Percentiles rank a stretch among this genome's conserved stretches.
Evolutionary conservation across 768 basidiomycete species (phyloP).

Genomic region (Leucosporidium scottii): DNA sequence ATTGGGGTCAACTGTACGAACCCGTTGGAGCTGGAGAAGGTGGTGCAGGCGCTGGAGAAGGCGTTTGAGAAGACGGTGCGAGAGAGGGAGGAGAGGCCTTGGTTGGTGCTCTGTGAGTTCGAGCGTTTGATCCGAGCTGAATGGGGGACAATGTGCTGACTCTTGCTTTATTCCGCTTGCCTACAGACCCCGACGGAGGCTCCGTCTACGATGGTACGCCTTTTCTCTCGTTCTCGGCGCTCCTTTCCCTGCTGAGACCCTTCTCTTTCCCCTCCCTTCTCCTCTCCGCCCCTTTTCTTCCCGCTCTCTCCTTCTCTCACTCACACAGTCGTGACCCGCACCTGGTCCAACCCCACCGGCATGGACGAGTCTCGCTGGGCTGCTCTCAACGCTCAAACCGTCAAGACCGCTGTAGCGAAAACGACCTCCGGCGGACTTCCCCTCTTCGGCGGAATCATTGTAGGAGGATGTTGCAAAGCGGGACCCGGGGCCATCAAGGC

Average conservation of each 20-base stretch:
- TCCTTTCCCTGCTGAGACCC: too few relatives aligned
- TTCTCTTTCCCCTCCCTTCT: too few relatives aligned
- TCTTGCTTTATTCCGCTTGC: neutral
- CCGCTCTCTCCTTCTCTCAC: too few relatives aligned
- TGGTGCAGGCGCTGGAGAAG: conserved; percentile 13
- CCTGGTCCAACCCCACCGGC: conserved; percentile 36
- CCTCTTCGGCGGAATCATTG: conserved; percentile 39
- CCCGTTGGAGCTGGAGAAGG: conserved; percentile 33
- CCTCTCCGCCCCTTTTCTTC: too few relatives aligned
- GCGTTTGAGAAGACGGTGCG: neutral
- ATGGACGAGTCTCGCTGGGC: conserved; percentile 36
- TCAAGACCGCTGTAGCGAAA: conserved; percentile 10
- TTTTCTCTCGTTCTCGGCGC: too few relatives aligned
- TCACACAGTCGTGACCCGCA: conserved; percentile 25
- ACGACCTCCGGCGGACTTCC: conserved; percentile 5
- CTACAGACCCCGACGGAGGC: conserved; percentile 43
- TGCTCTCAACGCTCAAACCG: conserved; percentile 22
- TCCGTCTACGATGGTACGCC: conserved; percentile 37
- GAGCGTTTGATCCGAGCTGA: too few relatives aligned
- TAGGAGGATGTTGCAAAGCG: conserved; percentile 39
- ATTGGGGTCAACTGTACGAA: conserved; percentile 44
- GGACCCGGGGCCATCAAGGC: too few relatives aligned
- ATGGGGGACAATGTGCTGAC: too few relatives aligned
- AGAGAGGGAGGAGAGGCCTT: conserved; percentile 4
- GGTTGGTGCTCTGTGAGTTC: conserved; percentile 36